phyloP scores from a whole-genome alignment of 2,329 filamentous ascomycete species.

The Ramularia collo-cygni region DNA sequence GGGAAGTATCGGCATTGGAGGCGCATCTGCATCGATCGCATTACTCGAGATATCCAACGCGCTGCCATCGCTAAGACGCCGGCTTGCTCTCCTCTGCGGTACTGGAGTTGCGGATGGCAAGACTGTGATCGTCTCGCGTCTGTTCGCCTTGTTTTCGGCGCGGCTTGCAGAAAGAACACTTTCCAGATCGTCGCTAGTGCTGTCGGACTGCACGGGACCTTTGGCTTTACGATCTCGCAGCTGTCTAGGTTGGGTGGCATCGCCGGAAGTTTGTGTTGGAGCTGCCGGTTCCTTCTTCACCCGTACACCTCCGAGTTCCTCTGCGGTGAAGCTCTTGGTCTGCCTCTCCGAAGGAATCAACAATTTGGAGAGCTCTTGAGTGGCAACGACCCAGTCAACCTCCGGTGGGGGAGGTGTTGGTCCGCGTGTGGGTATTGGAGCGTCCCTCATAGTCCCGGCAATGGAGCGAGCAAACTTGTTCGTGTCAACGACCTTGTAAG shows the following conservation, averaged over 20 bases:
- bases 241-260: conserved; percentile 54
- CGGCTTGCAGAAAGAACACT: conserved; percentile 17
- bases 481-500: conserved; percentile 67
- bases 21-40: conserved; percentile 14
- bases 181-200: conserved; percentile 21
- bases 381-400: conserved; percentile 78
- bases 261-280: conserved; percentile 32
- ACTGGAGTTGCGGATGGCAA: conserved; percentile 26
- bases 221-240: conserved; percentile 39
- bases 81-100: conserved; percentile 20
- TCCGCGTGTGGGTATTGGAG: conserved; percentile 32
- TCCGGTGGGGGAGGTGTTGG: conserved; percentile 68
- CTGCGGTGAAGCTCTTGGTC: conserved; percentile 66
- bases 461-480: conserved; percentile 58
- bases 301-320: conserved; percentile 63
- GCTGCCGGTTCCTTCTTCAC: conserved; percentile 52
- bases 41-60: conserved; percentile 22
- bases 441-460: conserved; percentile 45
- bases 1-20: conserved; percentile 21
- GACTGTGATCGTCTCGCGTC: conserved; percentile 36
- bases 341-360: conserved; percentile 71
- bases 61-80: conserved; percentile 29
- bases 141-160: conserved; percentile 14
- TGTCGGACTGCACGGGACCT: conserved; percentile 17
- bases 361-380: conserved; percentile 72